phyloP scores from a whole-genome alignment of 495 filamentous ascomycete genomes.

The Patellaria atrata region DNA sequence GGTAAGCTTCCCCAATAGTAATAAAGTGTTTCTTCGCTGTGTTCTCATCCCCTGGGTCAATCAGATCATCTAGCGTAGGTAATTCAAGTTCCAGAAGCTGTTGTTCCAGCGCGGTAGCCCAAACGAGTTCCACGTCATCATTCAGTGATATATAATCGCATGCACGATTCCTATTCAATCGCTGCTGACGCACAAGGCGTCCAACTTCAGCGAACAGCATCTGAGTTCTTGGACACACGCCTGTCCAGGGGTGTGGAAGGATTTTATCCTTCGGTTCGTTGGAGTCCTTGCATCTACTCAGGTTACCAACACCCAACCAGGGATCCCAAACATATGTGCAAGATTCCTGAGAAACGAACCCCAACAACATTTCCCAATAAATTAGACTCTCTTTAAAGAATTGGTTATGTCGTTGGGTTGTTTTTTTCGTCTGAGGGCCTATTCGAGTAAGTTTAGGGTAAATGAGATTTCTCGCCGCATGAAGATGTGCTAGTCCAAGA shows the following conservation, averaged over 20 bases:
- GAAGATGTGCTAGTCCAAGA: conserved; percentile 27
- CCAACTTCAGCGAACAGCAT: conserved; percentile 42
- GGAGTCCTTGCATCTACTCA: conserved; percentile 1
- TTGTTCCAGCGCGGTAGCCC: conserved; percentile 37
- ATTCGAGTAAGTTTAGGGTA: conserved; percentile 10
- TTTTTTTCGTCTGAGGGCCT: conserved; percentile 14
- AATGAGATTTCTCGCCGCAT: conserved; percentile 17
- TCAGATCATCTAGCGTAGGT: conserved; percentile 35
- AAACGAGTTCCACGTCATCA: conserved; percentile 22
- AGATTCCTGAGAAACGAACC: conserved; percentile 35
- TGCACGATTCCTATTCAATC: conserved; percentile 35
- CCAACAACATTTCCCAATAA: conserved; percentile 48
- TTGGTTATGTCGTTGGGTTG: conserved; percentile 34
- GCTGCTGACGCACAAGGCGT: conserved; percentile 35
- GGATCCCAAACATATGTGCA: conserved; percentile 21
- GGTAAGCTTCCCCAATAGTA: conserved; percentile 42
- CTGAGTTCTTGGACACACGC: conserved; percentile 40
- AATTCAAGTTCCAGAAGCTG: conserved; percentile 35
- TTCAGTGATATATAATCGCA: conserved; percentile 4
- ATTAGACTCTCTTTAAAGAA: conserved; percentile 45
- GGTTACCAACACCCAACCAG: conserved; percentile 20
- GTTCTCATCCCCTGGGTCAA: conserved; percentile 40
- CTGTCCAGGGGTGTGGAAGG: conserved; percentile 43
- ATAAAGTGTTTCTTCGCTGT: conserved; percentile 43
- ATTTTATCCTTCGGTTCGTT: conserved; percentile 15